These are phyloP conservation scores for Phytophthora ohioensis DNA, from an alignment of 352 stramenopile species.

Conservation along the genomic window DNA sequence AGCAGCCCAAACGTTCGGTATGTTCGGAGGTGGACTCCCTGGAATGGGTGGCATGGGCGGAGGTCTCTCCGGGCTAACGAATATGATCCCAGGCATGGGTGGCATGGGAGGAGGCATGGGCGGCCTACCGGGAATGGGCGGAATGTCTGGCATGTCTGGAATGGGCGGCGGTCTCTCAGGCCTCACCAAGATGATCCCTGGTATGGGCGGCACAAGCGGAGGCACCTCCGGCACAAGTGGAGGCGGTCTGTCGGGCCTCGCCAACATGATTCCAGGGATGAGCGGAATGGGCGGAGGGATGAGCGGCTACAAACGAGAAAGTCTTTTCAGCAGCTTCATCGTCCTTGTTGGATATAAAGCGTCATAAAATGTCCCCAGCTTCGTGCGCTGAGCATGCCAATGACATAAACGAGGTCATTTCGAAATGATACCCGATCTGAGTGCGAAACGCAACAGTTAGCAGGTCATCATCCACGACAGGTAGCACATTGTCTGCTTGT, in stretches of 20 bases:
- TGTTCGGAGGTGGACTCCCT: slow-evolving; percentile 3
- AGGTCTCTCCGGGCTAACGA: too few relatives aligned
- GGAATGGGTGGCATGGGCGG: neutral
- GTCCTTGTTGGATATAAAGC: slow-evolving; percentile 4
- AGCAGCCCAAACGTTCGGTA: slow-evolving; percentile 9
- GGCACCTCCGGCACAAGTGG: neutral
- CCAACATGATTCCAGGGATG: slow-evolving; percentile 7
- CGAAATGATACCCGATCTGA: neutral
- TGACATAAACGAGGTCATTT: slow-evolving; percentile 1
- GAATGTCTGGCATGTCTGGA: slow-evolving; percentile 1
- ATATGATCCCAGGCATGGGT: too few relatives aligned
- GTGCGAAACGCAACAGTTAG: neutral
- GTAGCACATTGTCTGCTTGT: slow-evolving; percentile 1
- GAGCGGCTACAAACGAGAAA: neutral
- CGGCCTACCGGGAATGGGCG: slow-evolving; percentile 1
- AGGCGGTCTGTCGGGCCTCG: slow-evolving; percentile 2
- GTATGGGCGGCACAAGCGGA: neutral
- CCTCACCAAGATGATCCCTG: slow-evolving; percentile 12
- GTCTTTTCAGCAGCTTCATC: neutral
- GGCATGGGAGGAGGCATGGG: neutral
- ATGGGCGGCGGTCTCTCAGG: slow-evolving; percentile 8
- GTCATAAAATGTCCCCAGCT: neutral
- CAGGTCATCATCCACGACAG: neutral
- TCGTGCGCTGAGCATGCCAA: neutral
- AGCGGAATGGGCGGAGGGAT: too few relatives aligned